Evolutionary conservation across 2,329 filamentous ascomycete genomes (phyloP).

Genomic region (Periconia digitata): DNA sequence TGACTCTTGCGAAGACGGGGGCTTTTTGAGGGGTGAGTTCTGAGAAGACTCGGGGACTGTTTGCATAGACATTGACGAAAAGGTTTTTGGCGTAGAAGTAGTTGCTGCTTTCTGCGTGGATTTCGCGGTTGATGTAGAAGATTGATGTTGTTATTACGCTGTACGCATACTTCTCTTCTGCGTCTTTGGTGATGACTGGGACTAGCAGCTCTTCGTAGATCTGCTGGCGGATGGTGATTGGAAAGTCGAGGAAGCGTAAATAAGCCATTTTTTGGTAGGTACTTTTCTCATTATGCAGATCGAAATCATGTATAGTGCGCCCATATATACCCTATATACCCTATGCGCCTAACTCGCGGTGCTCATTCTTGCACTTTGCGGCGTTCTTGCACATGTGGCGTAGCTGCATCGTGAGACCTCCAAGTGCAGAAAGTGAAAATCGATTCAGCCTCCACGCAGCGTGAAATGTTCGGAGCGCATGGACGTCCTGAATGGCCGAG

Average conservation of each 20-base stretch:
- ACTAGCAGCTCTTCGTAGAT: conserved; percentile 13
- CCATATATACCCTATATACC: no score
- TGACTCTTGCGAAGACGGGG: neutral
- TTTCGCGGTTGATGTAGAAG: conserved; percentile 13
- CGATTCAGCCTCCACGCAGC: no score
- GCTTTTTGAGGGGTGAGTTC: neutral
- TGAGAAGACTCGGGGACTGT: neutral
- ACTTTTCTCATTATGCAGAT: no score
- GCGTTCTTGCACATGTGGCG: no score
- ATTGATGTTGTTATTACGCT: conserved; percentile 3
- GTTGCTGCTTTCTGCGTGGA: conserved; percentile 14
- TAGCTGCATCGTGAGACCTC: no score
- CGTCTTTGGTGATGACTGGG: conserved; percentile 1
- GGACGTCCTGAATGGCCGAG: no score
- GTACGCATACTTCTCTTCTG: neutral
- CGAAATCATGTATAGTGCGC: no score
- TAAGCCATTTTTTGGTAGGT: neutral
- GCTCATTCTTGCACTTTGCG: no score
- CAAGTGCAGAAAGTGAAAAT: no score
- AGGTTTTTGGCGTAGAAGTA: conserved; percentile 13
- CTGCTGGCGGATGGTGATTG: conserved; percentile 9
- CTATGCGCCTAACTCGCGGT: no score
- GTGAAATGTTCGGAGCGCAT: no score
- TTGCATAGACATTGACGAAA: conserved; percentile 6
- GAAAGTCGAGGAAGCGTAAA: conserved; percentile 9